Conservation (phyloP, 768 basidiomycete species). For the Suillus americanus region DNA sequence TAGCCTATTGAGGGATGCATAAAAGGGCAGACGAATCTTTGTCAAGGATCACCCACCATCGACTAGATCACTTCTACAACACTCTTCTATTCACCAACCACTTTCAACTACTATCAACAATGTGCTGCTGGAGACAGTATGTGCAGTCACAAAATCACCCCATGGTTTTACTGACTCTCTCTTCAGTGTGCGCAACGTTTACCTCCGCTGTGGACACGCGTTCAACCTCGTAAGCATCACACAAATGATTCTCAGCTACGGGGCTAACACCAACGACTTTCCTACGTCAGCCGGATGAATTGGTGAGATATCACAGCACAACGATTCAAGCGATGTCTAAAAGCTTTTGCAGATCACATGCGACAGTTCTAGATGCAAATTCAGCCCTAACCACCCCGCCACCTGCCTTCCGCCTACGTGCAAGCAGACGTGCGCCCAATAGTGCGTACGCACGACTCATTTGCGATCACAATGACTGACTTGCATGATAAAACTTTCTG, state of each 20-base stretch:
- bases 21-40: slow-evolving; percentile 23
- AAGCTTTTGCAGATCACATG: slow-evolving; percentile 42
- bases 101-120: slow-evolving; percentile 20
- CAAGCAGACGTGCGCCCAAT: slow-evolving; percentile 47
- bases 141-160: slow-evolving; percentile 17
- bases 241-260: not conserved
- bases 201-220: slow-evolving; percentile 47
- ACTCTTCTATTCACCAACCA: slow-evolving; percentile 11
- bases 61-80: slow-evolving; percentile 11
- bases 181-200: slow-evolving; percentile 46
- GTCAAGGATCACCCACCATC: slow-evolving; percentile 10
- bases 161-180: not conserved
- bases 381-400: slow-evolving; percentile 51
- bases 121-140: slow-evolving; percentile 60
- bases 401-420: slow-evolving; percentile 44
- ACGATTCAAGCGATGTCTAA: slow-evolving; percentile 8
- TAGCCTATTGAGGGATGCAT: slow-evolving; percentile 17
- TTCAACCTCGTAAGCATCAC: slow-evolving; percentile 39
- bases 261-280: not conserved
- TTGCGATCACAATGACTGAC: not conserved
- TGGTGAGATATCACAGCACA: slow-evolving; percentile 18
- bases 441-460: slow-evolving; percentile 34
- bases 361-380: slow-evolving; percentile 46
- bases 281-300: slow-evolving; percentile 36
- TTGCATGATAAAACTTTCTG: slow-evolving; percentile 1